Evolutionary conservation across 2,329 filamentous ascomycete genomes (phyloP), one percentile per base, ranked within the genome.

Genomic region (Zasmidium citrigriseum): DNA sequence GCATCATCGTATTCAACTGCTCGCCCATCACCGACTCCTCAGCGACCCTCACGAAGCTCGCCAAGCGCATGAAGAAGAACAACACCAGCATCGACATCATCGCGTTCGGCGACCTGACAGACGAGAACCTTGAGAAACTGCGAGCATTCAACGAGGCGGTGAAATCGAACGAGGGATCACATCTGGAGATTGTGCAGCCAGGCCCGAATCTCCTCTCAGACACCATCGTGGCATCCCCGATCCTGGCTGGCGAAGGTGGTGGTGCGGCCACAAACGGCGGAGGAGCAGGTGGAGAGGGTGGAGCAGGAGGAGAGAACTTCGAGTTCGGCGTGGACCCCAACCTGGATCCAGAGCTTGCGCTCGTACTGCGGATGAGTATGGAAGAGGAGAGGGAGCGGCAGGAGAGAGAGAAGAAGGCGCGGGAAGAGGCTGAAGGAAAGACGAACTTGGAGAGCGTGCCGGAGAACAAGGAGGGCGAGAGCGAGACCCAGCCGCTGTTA

Each of bases 51-150:
- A 85, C 93, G 62, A 90, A 91, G 72, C 84, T 99, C 25, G 93
- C 95, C 46, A 96, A 95, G 82, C 96, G 95, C 80, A 96, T 98
- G 92, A 98, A 98, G 86, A 99, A 99, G 84, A 89, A 89, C 76
- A 93, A 90, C 72, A 90, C 96, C 60, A 90, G 88, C 61, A 90
- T 99, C 72, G 95, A 99, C 76, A 93, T 99, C 71, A 85, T 99
- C 61, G 86, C 93, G 48, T 99, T 99, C 70, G 95, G 95, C 67
- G 93, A 99, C 69, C 84, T 96, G 54, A 91, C 95, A 66, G 90
- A 93, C 68, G 91, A 96, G 66, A 91, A 89, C 63, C 90, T 89
- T 55, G 86, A 90, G 74, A 98, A 98, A 80, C 86, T 99, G 54
- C 87, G 91, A 72, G 89, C 90, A 24, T 99, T 99, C 82, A 92